These are phyloP conservation scores for Boletus sp. DNA, from an alignment of 1,284 basidiomycete species.

Conservation along the genomic window DNA sequence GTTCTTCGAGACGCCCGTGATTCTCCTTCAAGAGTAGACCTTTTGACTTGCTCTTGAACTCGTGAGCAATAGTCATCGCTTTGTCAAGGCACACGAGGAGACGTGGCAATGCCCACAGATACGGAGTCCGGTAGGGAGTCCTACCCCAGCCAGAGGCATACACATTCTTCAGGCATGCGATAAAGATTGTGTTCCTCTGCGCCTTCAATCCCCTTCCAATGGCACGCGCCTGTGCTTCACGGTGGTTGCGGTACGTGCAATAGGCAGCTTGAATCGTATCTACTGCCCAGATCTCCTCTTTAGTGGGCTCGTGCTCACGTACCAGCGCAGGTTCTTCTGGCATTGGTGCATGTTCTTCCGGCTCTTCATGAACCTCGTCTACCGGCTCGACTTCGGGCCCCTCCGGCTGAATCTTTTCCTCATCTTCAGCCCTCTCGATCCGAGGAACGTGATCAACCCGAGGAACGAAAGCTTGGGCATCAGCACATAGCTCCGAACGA, in stretches of 20 bases:
- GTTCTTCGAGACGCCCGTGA: constrained; percentile 36
- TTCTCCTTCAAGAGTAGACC: constrained; percentile 30
- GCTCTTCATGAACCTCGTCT: constrained; percentile 22
- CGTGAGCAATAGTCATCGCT: constrained; percentile 28
- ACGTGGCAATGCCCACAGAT: constrained; percentile 51
- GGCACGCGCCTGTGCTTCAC: constrained; percentile 23
- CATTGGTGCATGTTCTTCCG: constrained; percentile 3
- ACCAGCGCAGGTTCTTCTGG: constrained; percentile 11
- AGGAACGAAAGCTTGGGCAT: constrained; percentile 17
- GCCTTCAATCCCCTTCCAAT: constrained; percentile 29
- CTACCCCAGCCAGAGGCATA: constrained; percentile 35
- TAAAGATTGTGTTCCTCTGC: constrained; percentile 32
- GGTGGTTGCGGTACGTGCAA: constrained; percentile 24
- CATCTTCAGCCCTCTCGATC: background rate
- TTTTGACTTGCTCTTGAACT: constrained; percentile 30
- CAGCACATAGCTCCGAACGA: constrained; percentile 15
- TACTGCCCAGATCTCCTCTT: constrained; percentile 20
- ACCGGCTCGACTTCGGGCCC: constrained; percentile 11
- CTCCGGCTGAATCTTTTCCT: background rate
- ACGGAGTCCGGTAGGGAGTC: constrained; percentile 41
- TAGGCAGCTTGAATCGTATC: constrained; percentile 21
- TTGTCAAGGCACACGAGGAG: constrained; percentile 46
- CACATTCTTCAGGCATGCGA: constrained; percentile 34
- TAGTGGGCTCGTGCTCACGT: constrained; percentile 19
- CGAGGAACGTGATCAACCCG: background rate